phyloP scores from a whole-genome alignment of 2,329 filamentous ascomycete genomes.

The Nemania abortiva region DNA sequence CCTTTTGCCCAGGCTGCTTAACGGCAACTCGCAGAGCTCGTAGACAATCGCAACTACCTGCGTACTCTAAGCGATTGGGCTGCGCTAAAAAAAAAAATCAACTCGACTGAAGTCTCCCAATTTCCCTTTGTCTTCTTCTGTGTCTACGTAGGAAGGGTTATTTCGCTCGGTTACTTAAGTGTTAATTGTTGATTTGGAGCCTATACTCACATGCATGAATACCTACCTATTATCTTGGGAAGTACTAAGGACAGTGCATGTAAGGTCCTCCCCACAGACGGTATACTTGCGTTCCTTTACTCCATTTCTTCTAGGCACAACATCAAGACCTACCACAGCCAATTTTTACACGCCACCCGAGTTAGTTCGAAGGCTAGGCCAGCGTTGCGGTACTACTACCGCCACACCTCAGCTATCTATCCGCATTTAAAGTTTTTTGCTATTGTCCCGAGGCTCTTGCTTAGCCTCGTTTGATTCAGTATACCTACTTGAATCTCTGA shows the following conservation, averaged over 20 bases:
- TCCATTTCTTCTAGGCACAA: background rate
- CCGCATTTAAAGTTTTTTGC: background rate
- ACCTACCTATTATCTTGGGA: background rate
- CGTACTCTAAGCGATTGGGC: constrained; percentile 7
- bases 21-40: constrained; percentile 17
- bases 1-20: constrained; percentile 8
- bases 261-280: background rate
- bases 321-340: background rate
- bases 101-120: constrained; percentile 16
- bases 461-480: constrained; percentile 7
- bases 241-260: background rate
- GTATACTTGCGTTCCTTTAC: background rate
- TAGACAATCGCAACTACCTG: constrained; percentile 15
- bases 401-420: background rate
- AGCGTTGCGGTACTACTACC: background rate
- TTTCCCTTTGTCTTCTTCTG: constrained; percentile 3
- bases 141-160: background rate
- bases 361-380: background rate
- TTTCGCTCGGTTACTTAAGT: background rate
- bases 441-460: background rate
- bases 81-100: constrained; percentile 22
- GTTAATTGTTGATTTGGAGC: background rate
- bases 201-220: background rate
- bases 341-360: background rate
- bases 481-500: background rate